Conservation (phyloP, 2,329 filamentous ascomycete genomes). For the Bisporella sp. region DNA sequence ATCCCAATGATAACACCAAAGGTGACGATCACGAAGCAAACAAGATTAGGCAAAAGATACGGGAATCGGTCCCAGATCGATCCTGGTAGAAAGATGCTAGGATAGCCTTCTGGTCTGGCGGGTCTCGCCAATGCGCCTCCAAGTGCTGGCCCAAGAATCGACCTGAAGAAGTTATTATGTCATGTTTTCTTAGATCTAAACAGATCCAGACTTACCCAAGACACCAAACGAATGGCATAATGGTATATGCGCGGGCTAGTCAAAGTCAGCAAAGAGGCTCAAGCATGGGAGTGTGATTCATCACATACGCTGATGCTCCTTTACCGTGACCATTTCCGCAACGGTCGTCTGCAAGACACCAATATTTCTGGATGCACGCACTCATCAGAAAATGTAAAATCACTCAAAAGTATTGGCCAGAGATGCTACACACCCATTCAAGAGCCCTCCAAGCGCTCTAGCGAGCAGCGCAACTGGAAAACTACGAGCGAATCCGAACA, state of each 20-base stretch:
- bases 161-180: conserved; percentile 40
- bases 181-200: not conserved
- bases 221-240: conserved; percentile 98
- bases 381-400: conserved; percentile 10
- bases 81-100: conserved; percentile 61
- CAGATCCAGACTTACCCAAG: conserved; percentile 59
- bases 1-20: conserved; percentile 72
- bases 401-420: not conserved
- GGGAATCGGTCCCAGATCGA: conserved; percentile 82
- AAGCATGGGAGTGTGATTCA: conserved; percentile 9
- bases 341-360: conserved; percentile 94
- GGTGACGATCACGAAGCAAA: conserved; percentile 73
- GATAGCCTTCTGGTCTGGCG: conserved; percentile 66
- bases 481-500: conserved; percentile 85
- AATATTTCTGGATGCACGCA: conserved; percentile 60
- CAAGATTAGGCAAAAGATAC: conserved; percentile 87
- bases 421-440: conserved; percentile 69
- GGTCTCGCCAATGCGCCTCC: conserved; percentile 86
- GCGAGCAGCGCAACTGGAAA: conserved; percentile 79
- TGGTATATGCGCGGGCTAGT: conserved; percentile 81
- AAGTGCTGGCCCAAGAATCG: conserved; percentile 86
- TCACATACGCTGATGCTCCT: conserved; percentile 79
- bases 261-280: conserved; percentile 27
- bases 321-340: conserved; percentile 84
- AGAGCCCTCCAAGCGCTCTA: conserved; percentile 77